A percentile compares a stretch with the other conserved stretches of the same genome.
Conservation (phyloP, 2,329 filamentous ascomycete genomes). For the Fusarium oligoseptatum region DNA sequence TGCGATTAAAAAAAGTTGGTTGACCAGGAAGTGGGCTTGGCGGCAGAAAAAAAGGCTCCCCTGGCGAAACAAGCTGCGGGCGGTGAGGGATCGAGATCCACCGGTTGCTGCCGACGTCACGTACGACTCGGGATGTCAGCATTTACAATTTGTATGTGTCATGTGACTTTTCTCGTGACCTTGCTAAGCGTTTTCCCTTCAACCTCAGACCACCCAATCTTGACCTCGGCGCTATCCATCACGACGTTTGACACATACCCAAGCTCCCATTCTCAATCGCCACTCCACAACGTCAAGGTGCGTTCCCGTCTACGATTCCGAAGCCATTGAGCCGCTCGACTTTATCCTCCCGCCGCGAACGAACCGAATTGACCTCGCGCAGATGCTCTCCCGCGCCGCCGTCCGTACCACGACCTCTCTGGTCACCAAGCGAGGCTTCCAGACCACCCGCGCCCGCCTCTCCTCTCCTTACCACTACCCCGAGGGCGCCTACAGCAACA, state of each 20-base stretch:
- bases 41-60: constrained; percentile 46
- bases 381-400: constrained; percentile 88
- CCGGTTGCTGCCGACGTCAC: constrained; percentile 42
- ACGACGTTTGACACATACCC: constrained; percentile 43
- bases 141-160: constrained; percentile 12
- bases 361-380: constrained; percentile 58
- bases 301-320: constrained; percentile 16
- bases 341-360: not conserved
- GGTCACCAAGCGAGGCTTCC: constrained; percentile 93
- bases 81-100: constrained; percentile 34
- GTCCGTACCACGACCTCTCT: constrained; percentile 74
- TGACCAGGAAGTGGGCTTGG: constrained; percentile 43
- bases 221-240: constrained; percentile 47
- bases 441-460: constrained; percentile 87
- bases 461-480: constrained; percentile 97
- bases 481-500: constrained; percentile 92
- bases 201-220: constrained; percentile 50
- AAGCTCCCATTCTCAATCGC: constrained; percentile 47
- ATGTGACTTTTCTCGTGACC: constrained; percentile 42
- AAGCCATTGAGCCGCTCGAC: constrained; percentile 14
- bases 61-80: constrained; percentile 32
- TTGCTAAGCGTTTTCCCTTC: constrained; percentile 46
- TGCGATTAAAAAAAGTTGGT: constrained; percentile 43
- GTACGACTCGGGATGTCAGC: constrained; percentile 31
- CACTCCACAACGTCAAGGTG: constrained; percentile 48